Percentiles rank a stretch among this genome's conserved stretches.
phyloP scores from a whole-genome alignment of 1,284 basidiomycete genomes.

The Pseudozyma pruni region DNA sequence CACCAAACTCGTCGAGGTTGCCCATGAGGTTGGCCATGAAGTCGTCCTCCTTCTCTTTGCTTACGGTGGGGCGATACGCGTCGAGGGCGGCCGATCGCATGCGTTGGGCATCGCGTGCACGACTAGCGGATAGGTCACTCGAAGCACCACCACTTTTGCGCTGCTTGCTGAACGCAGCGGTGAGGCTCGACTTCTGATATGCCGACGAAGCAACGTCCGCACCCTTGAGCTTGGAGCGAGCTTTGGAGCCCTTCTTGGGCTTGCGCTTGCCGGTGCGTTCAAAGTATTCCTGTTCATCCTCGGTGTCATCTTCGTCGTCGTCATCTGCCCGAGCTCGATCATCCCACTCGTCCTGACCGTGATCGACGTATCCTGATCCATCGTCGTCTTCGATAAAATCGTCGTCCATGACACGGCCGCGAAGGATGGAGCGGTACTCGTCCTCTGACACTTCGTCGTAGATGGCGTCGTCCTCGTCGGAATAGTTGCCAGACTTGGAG shows the following conservation, averaged over 20 bases:
- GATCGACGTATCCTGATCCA: conserved; percentile 89
- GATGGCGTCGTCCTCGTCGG: conserved; percentile 70
- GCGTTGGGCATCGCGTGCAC: conserved; percentile 35
- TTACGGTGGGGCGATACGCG: conserved; percentile 51
- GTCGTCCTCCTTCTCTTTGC: conserved; percentile 63
- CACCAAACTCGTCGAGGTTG: conserved; percentile 51
- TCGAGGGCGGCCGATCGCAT: conserved; percentile 36
- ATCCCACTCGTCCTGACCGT: conserved; percentile 92
- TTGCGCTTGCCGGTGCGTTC: conserved; percentile 63
- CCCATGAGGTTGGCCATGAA: conserved; percentile 65
- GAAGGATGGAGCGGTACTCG: conserved; percentile 87
- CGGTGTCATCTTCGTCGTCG: conserved; percentile 70
- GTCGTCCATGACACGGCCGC: conserved; percentile 83
- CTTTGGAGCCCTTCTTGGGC: conserved; percentile 58
- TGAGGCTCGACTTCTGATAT: conserved; percentile 35
- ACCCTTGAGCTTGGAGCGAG: conserved; percentile 36
- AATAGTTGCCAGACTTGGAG: conserved; percentile 21
- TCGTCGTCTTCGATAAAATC: conserved; percentile 95
- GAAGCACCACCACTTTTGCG: conserved; percentile 21
- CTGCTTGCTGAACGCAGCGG: conserved; percentile 47
- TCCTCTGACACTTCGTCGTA: conserved; percentile 95
- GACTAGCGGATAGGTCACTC: conserved; percentile 19
- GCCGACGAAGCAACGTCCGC: conserved; percentile 16
- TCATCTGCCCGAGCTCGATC: conserved; percentile 25
- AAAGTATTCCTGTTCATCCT: conserved; percentile 64